A percentile compares a stretch with the other conserved stretches of the same genome.
These are phyloP conservation scores for Xylaria acuta DNA, from an alignment of 495 filamentous ascomycete species.

Conservation along the genomic window DNA sequence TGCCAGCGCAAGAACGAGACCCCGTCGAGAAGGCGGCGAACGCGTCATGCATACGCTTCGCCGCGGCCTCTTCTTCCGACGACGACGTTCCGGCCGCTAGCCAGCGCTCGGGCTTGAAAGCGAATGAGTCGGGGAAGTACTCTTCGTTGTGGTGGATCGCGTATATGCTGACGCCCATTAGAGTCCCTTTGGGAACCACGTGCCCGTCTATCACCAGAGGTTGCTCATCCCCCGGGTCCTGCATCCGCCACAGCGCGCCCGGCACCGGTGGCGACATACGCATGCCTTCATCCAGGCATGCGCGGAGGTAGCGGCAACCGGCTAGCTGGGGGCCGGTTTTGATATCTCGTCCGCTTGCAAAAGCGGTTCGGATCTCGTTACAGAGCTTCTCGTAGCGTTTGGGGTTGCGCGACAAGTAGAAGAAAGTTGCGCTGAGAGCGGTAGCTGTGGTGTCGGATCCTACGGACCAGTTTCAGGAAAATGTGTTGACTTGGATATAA, in stretches of 20 bases:
- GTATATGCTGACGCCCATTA: conserved; percentile 60
- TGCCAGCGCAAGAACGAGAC: conserved; percentile 52
- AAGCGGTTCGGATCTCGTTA: conserved; percentile 43
- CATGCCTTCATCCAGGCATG: conserved; percentile 65
- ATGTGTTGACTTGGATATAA: not conserved
- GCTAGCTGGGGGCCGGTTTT: conserved; percentile 47
- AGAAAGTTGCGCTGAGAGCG: conserved; percentile 56
- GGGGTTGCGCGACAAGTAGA: not conserved
- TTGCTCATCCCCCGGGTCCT: conserved; percentile 44
- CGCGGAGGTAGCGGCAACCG: conserved; percentile 54
- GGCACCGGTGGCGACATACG: conserved; percentile 61
- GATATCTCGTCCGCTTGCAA: conserved; percentile 48
- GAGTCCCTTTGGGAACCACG: conserved; percentile 52
- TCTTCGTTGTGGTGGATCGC: conserved; percentile 60
- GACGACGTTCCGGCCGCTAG: conserved; percentile 22
- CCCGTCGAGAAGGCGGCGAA: conserved; percentile 56
- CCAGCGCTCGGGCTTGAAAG: conserved; percentile 54
- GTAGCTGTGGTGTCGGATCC: conserved; percentile 59
- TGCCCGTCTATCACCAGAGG: conserved; percentile 57
- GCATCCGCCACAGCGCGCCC: conserved; percentile 39
- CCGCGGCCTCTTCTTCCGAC: not conserved
- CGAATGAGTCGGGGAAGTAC: conserved; percentile 50
- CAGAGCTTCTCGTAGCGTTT: not conserved
- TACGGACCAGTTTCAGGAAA: conserved; percentile 22
- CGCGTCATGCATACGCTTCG: conserved; percentile 33